Conservation (phyloP, 306 rosid genomes). For the Quercus variabilis region DNA sequence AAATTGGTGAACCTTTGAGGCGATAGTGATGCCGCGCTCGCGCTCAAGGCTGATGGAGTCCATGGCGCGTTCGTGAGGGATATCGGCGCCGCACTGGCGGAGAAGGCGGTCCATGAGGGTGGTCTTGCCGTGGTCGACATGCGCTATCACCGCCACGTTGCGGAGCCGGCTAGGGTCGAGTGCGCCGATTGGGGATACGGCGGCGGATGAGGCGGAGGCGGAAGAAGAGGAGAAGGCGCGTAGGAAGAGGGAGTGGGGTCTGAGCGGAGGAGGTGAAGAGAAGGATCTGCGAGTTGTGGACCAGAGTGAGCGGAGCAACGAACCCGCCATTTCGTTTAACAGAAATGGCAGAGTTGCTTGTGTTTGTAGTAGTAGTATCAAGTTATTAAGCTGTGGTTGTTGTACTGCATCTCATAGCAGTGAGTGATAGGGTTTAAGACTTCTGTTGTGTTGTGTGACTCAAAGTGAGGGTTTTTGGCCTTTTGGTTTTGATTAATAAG, state of each 20-base stretch:
- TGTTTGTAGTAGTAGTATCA: too few species aligned
- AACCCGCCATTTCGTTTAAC: slow-evolving; percentile 60
- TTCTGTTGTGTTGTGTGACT: neutral
- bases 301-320: slow-evolving; percentile 70
- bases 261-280: slow-evolving; percentile 25
- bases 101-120: slow-evolving; percentile 98
- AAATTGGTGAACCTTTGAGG: slow-evolving; percentile 61
- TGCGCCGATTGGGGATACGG: slow-evolving; percentile 14
- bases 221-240: slow-evolving; percentile 62
- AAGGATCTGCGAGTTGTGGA: slow-evolving; percentile 52
- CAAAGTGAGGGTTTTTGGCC: neutral
- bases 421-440: slow-evolving; percentile 5
- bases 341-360: slow-evolving; percentile 21
- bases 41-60: slow-evolving; percentile 83
- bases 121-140: slow-evolving; percentile 98
- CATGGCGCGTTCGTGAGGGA: slow-evolving; percentile 98
- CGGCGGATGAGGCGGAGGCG: slow-evolving; percentile 23
- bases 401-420: too few species aligned
- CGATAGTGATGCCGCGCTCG: slow-evolving; percentile 95
- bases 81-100: slow-evolving; percentile 97
- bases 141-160: slow-evolving; percentile 93
- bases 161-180: slow-evolving; percentile 76
- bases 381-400: too few species aligned
- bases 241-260: slow-evolving; percentile 21
- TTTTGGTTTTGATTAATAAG: too few species aligned